Conservation (phyloP, 2,329 filamentous ascomycete species). For the Pestalotiopsis sp. region DNA sequence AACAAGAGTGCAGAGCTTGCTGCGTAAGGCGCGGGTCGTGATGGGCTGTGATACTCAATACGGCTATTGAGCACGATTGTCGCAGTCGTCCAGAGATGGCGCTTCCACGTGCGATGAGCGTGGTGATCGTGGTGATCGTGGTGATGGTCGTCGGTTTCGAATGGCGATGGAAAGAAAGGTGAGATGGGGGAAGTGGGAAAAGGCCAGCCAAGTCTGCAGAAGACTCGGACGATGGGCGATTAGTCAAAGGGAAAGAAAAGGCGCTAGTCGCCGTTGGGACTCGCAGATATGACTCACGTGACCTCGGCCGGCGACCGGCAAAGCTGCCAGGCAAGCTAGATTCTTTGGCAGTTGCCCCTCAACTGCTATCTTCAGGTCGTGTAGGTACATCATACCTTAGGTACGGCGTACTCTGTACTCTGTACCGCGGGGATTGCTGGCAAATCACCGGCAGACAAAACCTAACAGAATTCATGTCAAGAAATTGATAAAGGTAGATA, state of each 20-base stretch:
- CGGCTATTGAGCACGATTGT: not conserved
- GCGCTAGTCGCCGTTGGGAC: not conserved
- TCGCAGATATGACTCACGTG: not conserved
- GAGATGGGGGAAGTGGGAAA: not conserved
- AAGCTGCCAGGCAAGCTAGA: not conserved
- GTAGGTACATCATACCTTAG: too few relatives aligned
- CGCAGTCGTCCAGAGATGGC: not conserved
- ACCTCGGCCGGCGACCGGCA: not conserved
- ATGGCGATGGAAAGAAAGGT: not conserved
- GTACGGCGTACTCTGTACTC: too few relatives aligned
- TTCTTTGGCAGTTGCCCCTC: too few relatives aligned
- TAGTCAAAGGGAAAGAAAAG: not conserved
- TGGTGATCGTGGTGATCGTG: not conserved
- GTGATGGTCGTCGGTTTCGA: not conserved
- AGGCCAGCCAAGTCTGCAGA: slow-evolving; percentile 3
- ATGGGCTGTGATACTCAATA: not conserved
- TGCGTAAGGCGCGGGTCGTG: not conserved
- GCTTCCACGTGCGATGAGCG: not conserved
- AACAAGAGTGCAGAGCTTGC: not conserved
- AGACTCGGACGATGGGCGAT: not conserved
- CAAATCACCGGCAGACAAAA: too few relatives aligned
- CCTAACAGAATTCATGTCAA: too few relatives aligned
- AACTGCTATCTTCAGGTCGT: not conserved
- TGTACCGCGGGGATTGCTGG: too few relatives aligned
- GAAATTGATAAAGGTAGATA: not conserved